A percentile compares a stretch with the other conserved stretches of the same genome.
Evolutionary conservation across 257 asterid genomes (phyloP).

Genomic region (Echium plantagineum): DNA sequence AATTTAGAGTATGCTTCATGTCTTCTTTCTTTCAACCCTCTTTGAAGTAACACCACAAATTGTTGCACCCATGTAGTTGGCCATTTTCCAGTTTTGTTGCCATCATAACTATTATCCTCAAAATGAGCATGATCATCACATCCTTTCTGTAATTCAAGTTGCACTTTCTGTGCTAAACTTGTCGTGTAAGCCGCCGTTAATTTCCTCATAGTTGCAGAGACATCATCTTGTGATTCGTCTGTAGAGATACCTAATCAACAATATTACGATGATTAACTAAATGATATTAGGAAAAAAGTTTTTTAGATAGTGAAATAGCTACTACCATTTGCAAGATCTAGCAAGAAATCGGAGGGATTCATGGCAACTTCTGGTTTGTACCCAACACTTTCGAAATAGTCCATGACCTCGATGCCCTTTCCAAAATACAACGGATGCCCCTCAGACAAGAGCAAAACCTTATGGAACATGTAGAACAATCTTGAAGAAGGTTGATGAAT

Average conservation of each 20-base stretch:
- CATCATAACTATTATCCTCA: slow-evolving; percentile 1
- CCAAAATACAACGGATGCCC: slow-evolving; percentile 89
- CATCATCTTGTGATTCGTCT: slow-evolving; percentile 41
- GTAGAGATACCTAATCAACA: slow-evolving; percentile 44
- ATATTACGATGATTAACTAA: no score
- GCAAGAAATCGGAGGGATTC: slow-evolving; percentile 89
- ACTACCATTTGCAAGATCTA: slow-evolving; percentile 95
- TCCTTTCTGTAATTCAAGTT: slow-evolving; percentile 20
- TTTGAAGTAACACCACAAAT: slow-evolving; percentile 50
- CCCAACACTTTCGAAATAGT: slow-evolving; percentile 77
- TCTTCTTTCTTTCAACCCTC: slow-evolving; percentile 78
- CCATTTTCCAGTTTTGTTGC: slow-evolving; percentile 47
- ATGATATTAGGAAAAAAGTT: no score
- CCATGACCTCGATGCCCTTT: slow-evolving; percentile 61
- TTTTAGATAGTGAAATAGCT: not conserved
- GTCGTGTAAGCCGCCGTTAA: slow-evolving; percentile 32
- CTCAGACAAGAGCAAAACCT: slow-evolving; percentile 74
- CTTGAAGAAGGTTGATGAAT: slow-evolving; percentile 96
- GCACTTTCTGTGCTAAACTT: slow-evolving; percentile 25
- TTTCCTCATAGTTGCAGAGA: slow-evolving; percentile 27
- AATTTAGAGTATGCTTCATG: slow-evolving; percentile 83
- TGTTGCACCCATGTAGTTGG: slow-evolving; percentile 90
- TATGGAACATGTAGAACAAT: slow-evolving; percentile 85
- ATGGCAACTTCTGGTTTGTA: slow-evolving; percentile 50
- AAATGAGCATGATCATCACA: not conserved